Percentiles rank a stretch among this genome's conserved stretches.
These are phyloP conservation scores for Ramichloridium luteum DNA, from an alignment of 2,329 filamentous ascomycete species.

Conservation along the genomic window DNA sequence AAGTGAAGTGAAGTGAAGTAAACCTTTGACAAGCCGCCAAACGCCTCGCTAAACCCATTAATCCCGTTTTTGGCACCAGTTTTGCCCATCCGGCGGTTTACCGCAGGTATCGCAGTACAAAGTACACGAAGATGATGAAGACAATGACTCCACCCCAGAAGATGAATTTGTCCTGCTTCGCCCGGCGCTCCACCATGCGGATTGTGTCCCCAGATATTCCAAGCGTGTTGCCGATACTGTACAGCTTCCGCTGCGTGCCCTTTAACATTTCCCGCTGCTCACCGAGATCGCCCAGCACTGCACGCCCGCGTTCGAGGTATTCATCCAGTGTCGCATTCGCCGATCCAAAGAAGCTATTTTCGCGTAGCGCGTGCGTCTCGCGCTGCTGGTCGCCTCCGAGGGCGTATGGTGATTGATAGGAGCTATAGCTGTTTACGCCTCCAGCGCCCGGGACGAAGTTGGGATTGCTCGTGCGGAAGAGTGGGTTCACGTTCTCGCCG, in stretches of 20 bases:
- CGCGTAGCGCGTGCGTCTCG: constrained; percentile 72
- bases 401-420: constrained; percentile 26
- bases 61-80: not conserved
- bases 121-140: constrained; percentile 86
- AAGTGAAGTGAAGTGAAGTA: too few relatives aligned
- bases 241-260: constrained; percentile 79
- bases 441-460: constrained; percentile 21
- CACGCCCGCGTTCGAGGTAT: constrained; percentile 81
- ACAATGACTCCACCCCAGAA: constrained; percentile 77
- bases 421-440: constrained; percentile 30
- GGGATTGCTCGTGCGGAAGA: constrained; percentile 26
- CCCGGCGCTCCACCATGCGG: constrained; percentile 83
- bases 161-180: constrained; percentile 95
- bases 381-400: constrained; percentile 29
- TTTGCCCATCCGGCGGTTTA: constrained; percentile 28
- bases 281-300: constrained; percentile 76
- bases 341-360: constrained; percentile 74
- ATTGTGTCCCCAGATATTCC: constrained; percentile 94
- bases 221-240: constrained; percentile 85
- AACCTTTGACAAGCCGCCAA: constrained; percentile 4
- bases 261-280: constrained; percentile 92
- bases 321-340: constrained; percentile 84
- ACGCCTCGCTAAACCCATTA: constrained; percentile 8
- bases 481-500: constrained; percentile 24
- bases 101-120: constrained; percentile 74